Base-by-base conservation (phyloP, 257 asterid genomes). In the Verbena officinalis region DNA sequence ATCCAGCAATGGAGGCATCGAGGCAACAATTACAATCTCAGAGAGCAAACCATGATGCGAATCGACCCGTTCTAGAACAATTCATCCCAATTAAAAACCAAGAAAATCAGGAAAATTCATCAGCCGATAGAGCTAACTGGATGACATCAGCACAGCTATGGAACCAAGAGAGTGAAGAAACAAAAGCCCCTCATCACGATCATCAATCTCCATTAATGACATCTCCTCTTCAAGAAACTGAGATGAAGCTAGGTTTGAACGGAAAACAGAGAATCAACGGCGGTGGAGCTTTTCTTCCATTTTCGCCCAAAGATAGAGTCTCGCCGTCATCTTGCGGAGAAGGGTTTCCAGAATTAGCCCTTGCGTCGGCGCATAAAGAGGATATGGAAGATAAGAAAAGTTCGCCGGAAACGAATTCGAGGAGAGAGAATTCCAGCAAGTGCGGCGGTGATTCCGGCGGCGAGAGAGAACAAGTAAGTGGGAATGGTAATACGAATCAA, bases 61-160 rank as follows among this genome's bases (percentile, higher is more conserved):
- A 5, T 36, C 11, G 75, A 56, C 97, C 95, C 0, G 75, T 94
- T 21, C 85, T 94, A n/a, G 97, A 94, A 65, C 89, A 94, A 58
- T 94, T 94, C 72, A 90, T 94, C 21, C 97, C 99, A 5, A 77
- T 88, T 0, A 88, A 77, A 36, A 78, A 71, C 70, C 16, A 81
- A 5, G 84, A 83, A 31, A 62, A 51, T 30, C 78, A 57, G 5
- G 68, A 56, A 14, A 77, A 61, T 31, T 12, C 75, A 39, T 67
- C 84, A n/a, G 80, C 80, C 12, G 85, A 88, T 62, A 94, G 87
- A 61, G 81, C 95, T 3, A 90, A 83, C 69, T 94, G 99, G 99
- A 94, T 94, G 99, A 86, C 91, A 23, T 83, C 95, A 3, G 92
- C 95, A 4, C 99, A 90, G 60, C 75, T 94, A 38, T 94, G 99